Conservation (phyloP, 2,329 filamentous ascomycete species). For the Emmonsiellopsis sp. region DNA sequence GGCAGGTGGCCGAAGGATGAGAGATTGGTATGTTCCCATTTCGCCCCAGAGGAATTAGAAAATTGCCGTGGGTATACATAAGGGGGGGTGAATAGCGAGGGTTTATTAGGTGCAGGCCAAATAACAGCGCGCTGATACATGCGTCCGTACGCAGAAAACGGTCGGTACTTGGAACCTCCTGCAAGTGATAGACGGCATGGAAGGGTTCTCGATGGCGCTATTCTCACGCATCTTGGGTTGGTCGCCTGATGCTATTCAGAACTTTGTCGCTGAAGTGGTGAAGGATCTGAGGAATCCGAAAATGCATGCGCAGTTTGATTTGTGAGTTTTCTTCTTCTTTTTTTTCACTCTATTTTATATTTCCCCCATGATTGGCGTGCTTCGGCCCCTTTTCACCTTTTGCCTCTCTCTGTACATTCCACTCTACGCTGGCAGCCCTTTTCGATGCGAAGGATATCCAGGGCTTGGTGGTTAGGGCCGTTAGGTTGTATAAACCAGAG, state of each 20-base stretch:
- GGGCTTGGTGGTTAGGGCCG: too few relatives aligned
- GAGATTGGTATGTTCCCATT: slow-evolving; percentile 6
- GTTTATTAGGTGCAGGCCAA: not conserved
- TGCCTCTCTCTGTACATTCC: too few relatives aligned
- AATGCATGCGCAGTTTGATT: slow-evolving; percentile 1
- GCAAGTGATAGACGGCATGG: slow-evolving; percentile 12
- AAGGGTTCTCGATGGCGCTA: slow-evolving; percentile 11
- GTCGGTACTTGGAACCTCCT: slow-evolving; percentile 10
- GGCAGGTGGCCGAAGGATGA: slow-evolving; percentile 19
- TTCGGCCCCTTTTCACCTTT: too few relatives aligned
- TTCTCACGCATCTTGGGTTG: slow-evolving; percentile 13
- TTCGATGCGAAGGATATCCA: too few relatives aligned
- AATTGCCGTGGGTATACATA: not conserved
- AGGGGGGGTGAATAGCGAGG: not conserved
- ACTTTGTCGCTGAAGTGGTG: not conserved
- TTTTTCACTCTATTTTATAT: not conserved
- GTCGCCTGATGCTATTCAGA: slow-evolving; percentile 4
- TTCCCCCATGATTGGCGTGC: too few relatives aligned
- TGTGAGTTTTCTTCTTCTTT: not conserved
- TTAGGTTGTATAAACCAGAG: too few relatives aligned
- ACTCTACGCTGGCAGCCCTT: too few relatives aligned
- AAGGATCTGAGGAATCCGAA: slow-evolving; percentile 2
- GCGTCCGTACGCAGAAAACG: slow-evolving; percentile 8
- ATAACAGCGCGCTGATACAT: not conserved
- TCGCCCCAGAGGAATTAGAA: not conserved